Base-by-base conservation (phyloP, 1,284 basidiomycete genomes). In the Tylopilus sp. region DNA sequence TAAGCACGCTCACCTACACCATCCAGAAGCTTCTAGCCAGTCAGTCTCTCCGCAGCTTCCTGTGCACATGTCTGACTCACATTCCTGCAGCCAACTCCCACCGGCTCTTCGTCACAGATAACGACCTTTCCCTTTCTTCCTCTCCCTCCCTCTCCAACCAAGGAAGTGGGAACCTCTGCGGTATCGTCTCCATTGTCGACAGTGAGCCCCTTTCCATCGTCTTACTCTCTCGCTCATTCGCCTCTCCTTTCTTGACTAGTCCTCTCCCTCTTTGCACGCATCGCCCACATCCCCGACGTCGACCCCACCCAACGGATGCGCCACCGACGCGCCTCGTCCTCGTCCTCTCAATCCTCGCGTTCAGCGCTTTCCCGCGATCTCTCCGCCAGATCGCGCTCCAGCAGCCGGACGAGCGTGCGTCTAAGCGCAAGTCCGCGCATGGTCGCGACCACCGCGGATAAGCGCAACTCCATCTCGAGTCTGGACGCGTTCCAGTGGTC, bases 1-100 rank as follows among this genome's bases (percentile, higher is more conserved):
- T 76, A 32, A 86, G 76, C 59, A 77, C 80, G 3, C 74, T 90
- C 10, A 75, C 78, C 10, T 88, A 84, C 65, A 83, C 86, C 0
- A 83, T 90, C 51, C 80, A 90, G 70, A 90, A 90, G 67, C 73
- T 90, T 15, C 76, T 90, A 19, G 87, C 88, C 3, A 90, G 88
- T 90, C 61, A 57, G 87, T 75, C 29, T 25, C 15, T 15, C 36
- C 25, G 0, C 3, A 6, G 2, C 15, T 19, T 22, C 6, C 20
- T 26, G 19, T 32, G 3, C 25, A 17, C 19, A 2, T 28, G 11
- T 36, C 44, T 56, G 39, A 63, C 48, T 26, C n/a, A 29, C 32
- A 31, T 19, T 50, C n/a, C 45, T 8, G 5, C 59, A 90, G 88
- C 88, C 36, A 86, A 85, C 64, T 76, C 88, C 0, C 88, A 90